Evolutionary conservation across 805 yeast species (phyloP), one percentile per base, ranked within the genome.

Genomic region (Kregervanrija pseudodelftensis): DNA sequence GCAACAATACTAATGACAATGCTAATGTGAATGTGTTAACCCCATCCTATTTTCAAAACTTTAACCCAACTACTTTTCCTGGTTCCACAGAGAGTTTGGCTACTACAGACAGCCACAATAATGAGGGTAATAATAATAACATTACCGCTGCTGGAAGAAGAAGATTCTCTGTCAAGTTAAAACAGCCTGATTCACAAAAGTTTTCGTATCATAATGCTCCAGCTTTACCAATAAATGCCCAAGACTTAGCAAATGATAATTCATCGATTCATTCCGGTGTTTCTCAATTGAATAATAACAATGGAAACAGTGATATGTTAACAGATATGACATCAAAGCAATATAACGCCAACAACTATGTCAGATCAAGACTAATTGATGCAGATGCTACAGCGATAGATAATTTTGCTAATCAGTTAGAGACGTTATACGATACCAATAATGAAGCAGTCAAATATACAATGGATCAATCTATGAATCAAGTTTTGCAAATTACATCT

Each of bases 341-440:
- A 3, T 77, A 75, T 50, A 69, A 76, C 49, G 78, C 83, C 1
- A 68, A 68, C 17, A 45, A 53, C 2, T 79, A 70, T 54, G 73
- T 79, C 3, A 68, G 70, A 11, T 57, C 66, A 11, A 75, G 77
- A 44, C 59, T 86, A 48, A 67, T 78, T 10, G 75, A 78, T 49
- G 86, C 88, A 1, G 76, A 83, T 7, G 91, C 90, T 2, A 63
- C 77, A 1, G 85, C 81, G 48, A 82, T 86, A 32, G 89, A 85
- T 53, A 78, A 76, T 44, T 84, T 83, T 61, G 78, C 81, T 7
- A 36, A 32, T 7, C 16, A 38, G 17, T 34, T 47, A 9, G 43
- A 47, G 8, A 12, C 38, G 22, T 11, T 49, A n/a, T 42, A 45
- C 16, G 16, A 33, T 3, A 14, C 72, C 37, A 74, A 84, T 35